Percentiles rank a stretch among this genome's conserved stretches.
Evolutionary conservation across 371 early-diverging fungal species (phyloP).

Genomic region (Mycotypha africana): DNA sequence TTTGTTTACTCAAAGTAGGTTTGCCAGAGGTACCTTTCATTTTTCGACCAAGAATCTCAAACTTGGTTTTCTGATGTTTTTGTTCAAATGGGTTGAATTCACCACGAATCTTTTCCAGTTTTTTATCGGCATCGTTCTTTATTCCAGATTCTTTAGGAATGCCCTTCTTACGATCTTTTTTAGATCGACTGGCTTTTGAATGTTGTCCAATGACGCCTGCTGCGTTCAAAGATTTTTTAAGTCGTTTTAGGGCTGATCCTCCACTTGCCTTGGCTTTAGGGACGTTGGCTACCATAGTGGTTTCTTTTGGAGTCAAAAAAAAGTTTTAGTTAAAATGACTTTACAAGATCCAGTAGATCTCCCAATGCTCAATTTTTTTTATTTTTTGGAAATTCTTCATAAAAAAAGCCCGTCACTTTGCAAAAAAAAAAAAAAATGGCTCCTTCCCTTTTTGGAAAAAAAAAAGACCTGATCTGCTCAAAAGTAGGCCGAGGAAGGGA

Average conservation of each 20-base stretch:
- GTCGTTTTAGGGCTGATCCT: constrained; percentile 72
- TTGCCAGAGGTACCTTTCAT: constrained; percentile 79
- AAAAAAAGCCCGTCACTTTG: too few relatives aligned
- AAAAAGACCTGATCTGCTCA: too few relatives aligned
- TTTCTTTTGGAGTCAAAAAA: too few relatives aligned
- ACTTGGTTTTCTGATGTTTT: constrained; percentile 71
- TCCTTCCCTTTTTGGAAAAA: too few relatives aligned
- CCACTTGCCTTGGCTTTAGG: constrained; percentile 29
- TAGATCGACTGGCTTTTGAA: constrained; percentile 52
- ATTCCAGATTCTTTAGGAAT: constrained; percentile 47
- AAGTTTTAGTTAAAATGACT: too few relatives aligned
- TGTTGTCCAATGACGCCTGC: constrained; percentile 78
- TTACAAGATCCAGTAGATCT: too few relatives aligned
- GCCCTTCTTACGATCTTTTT: constrained; percentile 61
- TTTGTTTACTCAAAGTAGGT: constrained; percentile 76
- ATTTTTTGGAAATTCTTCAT: too few relatives aligned
- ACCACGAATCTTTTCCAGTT: constrained; percentile 49
- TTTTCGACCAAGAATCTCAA: constrained; percentile 84
- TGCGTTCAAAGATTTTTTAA: constrained; percentile 66
- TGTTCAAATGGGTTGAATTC: constrained; percentile 88
- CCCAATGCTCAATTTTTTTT: too few relatives aligned
- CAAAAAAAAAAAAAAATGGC: too few relatives aligned
- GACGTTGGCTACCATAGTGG: constrained; percentile 18
- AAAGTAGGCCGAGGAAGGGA: too few relatives aligned
- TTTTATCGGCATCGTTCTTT: constrained; percentile 49